Conservation (phyloP, 441 rosid species). For the Kokia cookei region DNA sequence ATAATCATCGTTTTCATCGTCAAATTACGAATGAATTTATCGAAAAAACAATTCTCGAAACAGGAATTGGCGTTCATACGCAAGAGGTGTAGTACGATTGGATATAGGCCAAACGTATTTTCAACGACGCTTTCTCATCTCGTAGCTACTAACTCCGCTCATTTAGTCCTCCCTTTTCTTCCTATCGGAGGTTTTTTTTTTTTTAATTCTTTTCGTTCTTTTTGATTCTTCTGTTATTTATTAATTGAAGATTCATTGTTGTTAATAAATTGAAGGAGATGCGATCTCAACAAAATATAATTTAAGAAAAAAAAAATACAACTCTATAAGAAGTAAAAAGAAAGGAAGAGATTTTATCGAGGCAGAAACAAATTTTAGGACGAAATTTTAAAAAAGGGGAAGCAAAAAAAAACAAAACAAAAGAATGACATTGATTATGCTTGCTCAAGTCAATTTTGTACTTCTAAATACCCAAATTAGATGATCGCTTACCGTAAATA, state of each 20-base stretch:
- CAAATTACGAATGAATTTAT: background rate
- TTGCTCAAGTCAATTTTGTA: no score
- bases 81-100: slow-evolving; percentile 70
- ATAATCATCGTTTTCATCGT: background rate
- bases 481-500: no score
- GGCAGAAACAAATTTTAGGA: no score
- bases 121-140: slow-evolving; percentile 92
- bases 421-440: no score
- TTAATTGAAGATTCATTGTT: background rate
- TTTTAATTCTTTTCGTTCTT: background rate
- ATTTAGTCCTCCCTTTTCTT: slow-evolving; percentile 59
- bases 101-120: slow-evolving; percentile 81
- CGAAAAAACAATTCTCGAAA: background rate
- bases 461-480: no score
- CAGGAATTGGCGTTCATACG: slow-evolving; percentile 79
- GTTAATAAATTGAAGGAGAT: background rate
- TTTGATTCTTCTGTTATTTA: background rate
- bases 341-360: no score
- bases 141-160: slow-evolving; percentile 64
- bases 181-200: slow-evolving; percentile 52
- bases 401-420: no score
- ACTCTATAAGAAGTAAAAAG: no score
- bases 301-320: no score
- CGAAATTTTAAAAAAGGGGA: no score
- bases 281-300: no score